Conservation (phyloP, 2,329 filamentous ascomycete genomes). For the Beauveria rudraprayagi region DNA sequence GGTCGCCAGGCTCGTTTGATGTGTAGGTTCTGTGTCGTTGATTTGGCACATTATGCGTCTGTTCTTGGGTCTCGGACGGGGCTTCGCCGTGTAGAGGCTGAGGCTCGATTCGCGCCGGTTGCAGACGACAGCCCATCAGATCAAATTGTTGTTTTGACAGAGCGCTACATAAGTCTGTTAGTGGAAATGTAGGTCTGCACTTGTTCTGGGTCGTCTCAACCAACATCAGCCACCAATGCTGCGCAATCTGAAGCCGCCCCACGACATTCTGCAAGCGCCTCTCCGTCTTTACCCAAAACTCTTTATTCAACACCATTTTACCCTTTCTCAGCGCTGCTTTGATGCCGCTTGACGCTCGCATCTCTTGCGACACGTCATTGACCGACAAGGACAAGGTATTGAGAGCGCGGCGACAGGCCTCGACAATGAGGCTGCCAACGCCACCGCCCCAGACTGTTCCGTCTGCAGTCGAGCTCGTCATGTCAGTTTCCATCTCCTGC, state of each 20-base stretch:
- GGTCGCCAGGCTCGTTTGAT: too few relatives aligned
- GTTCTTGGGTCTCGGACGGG: too few relatives aligned
- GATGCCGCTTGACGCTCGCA: not conserved
- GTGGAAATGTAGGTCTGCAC: not conserved
- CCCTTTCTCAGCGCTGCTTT: not conserved
- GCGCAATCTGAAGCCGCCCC: not conserved
- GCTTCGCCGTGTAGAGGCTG: too few relatives aligned
- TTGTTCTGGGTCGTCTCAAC: not conserved
- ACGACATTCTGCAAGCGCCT: not conserved
- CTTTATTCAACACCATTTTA: not conserved
- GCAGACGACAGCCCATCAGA: too few relatives aligned
- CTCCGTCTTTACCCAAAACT: not conserved
- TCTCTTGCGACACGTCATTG: not conserved
- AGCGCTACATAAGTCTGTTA: not conserved
- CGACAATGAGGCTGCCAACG: not conserved
- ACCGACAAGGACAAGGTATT: not conserved
- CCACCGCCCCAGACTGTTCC: not conserved
- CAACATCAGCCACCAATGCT: not conserved
- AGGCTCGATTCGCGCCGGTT: too few relatives aligned
- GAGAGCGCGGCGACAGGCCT: not conserved
- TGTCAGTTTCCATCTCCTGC: not conserved
- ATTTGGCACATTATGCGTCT: too few relatives aligned
- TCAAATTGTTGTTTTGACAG: not conserved
- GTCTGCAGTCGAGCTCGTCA: not conserved
- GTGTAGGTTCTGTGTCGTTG: too few relatives aligned